phyloP scores from a whole-genome alignment of 805 yeast species.

The Myxozyma udenii region DNA sequence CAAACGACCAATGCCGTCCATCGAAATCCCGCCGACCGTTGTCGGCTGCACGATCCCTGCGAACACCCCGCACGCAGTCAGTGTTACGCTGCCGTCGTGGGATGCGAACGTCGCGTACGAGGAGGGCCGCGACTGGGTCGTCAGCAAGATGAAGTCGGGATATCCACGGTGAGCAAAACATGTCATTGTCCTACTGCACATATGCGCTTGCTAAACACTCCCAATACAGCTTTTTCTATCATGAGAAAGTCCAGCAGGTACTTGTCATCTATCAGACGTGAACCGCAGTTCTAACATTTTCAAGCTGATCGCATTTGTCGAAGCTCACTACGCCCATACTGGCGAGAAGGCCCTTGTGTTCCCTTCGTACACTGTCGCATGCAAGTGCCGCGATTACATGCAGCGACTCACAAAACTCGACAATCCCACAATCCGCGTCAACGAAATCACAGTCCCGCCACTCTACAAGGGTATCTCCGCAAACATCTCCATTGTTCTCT shows the following conservation, averaged over 20 bases:
- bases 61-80: slow-evolving; percentile 87
- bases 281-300: neutral
- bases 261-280: slow-evolving; percentile 1
- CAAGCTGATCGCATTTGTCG: slow-evolving; percentile 39
- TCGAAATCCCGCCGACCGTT: slow-evolving; percentile 29
- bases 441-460: slow-evolving; percentile 36
- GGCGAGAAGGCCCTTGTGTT: slow-evolving; percentile 73
- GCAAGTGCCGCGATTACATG: slow-evolving; percentile 79
- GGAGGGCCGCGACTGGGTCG: slow-evolving; percentile 81
- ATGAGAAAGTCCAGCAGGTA: slow-evolving; percentile 40
- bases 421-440: slow-evolving; percentile 41
- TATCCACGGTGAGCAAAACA: slow-evolving; percentile 81
- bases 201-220: no score
- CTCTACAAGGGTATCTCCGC: slow-evolving; percentile 41
- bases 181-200: no score
- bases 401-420: slow-evolving; percentile 36
- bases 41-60: slow-evolving; percentile 87
- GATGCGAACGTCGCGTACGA: slow-evolving; percentile 88
- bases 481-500: slow-evolving; percentile 75
- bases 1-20: slow-evolving; percentile 19
- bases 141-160: slow-evolving; percentile 73
- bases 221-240: slow-evolving; percentile 38
- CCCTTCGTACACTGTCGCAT: slow-evolving; percentile 75
- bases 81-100: slow-evolving; percentile 96
- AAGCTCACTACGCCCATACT: slow-evolving; percentile 70